phyloP scores from a whole-genome alignment of 2,329 filamentous ascomycete genomes.

The Biscogniauxia mediterranea region DNA sequence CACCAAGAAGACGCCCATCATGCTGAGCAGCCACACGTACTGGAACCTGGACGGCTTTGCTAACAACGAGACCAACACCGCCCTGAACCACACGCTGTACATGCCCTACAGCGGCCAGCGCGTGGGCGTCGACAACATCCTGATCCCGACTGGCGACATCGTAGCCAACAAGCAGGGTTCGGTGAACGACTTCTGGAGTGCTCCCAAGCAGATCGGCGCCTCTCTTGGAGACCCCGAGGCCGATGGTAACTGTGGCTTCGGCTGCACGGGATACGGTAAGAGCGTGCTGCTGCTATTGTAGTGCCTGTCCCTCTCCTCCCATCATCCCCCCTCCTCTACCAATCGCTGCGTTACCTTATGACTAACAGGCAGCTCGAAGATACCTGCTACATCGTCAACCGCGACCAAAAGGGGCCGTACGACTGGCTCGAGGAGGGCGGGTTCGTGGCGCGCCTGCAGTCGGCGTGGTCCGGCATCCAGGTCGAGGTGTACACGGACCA shows the following conservation, averaged over 20 bases:
- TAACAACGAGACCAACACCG: constrained; percentile 64
- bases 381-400: constrained; percentile 69
- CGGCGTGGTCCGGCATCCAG: constrained; percentile 77
- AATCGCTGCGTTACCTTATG: no score
- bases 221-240: constrained; percentile 63
- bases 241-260: constrained; percentile 71
- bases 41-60: constrained; percentile 82
- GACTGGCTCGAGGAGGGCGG: constrained; percentile 59
- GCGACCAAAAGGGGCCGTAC: constrained; percentile 53
- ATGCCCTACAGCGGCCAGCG: constrained; percentile 71
- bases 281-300: background rate
- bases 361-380: constrained; percentile 37
- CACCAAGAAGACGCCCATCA: constrained; percentile 77
- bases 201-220: constrained; percentile 74
- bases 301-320: no score
- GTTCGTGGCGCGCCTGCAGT: constrained; percentile 66
- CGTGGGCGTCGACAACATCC: constrained; percentile 65
- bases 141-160: constrained; percentile 76
- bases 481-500: constrained; percentile 82
- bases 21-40: constrained; percentile 73
- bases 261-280: constrained; percentile 82
- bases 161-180: constrained; percentile 64
- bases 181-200: constrained; percentile 80
- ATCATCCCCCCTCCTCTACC: background rate
- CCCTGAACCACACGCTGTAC: constrained; percentile 70